Base-by-base conservation (phyloP, 208 protist genomes). In the Trypanosoma brucei region DNA sequence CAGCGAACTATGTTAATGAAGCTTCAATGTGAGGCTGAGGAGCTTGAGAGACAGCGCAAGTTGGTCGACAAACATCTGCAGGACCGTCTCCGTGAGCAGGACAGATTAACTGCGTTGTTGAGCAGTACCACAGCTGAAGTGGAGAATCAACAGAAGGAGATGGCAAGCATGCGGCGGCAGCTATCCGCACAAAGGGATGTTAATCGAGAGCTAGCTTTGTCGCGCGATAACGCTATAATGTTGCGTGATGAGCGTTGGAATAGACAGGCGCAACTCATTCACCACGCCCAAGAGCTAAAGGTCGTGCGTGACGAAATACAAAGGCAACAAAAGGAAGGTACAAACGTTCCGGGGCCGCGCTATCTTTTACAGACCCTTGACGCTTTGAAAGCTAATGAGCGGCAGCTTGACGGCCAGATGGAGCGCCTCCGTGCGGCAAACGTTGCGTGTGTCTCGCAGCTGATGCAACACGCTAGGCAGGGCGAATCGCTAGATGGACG, bases 381-480 rank as follows among this genome's bases (percentile, higher is more conserved):
- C 8, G 61, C 66, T 3, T 59, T 87, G 6, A 50, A 75, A 33
- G 72, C 53, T 30, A 64, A 78, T 31, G 58, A 73, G 22, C 55
- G 55, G 36, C 53, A 72, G 0, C 42, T 85, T 13, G 81, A 85
- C 48, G 56, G 78, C 34, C 75, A 68, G 3, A 45, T 87, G 2
- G 74, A 76, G 39, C 69, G 72, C 14, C 62, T 70, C 38, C 65
- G 57, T 45, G 51, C 40, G 59, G 68, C 62, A 13, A 65, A 76
- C 3, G 40, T 55, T 11, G 50, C 22, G 30, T 72, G 75, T 14
- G 62, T 86, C 39, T 79, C 79, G 35, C 22, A 54, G 14, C 65
- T 89, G 31, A 39, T 68, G 59, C 55, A 62, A 8, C 76, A 79
- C 48, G 79, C 70, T 14, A 55, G 58, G 13, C 31, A 52, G 1